Conservation (phyloP, 306 rosid species). For the Prunus salicina region DNA sequence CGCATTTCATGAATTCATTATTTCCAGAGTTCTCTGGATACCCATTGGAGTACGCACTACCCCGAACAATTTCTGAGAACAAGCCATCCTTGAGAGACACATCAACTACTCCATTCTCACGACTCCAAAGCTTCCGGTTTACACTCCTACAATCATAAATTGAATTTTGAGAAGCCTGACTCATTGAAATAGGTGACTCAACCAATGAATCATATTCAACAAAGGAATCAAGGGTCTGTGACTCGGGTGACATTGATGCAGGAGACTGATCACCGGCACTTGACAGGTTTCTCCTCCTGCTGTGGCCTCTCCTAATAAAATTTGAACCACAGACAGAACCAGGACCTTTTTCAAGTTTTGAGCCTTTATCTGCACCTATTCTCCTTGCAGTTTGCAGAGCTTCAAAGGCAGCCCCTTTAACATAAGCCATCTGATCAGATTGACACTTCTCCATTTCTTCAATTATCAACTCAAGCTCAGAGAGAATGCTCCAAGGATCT, state of each 20-base stretch:
- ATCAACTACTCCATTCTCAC: constrained; percentile 66
- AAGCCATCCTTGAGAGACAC: constrained; percentile 85
- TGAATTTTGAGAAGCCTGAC: constrained; percentile 32
- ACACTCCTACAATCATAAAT: constrained; percentile 45
- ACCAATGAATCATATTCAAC: constrained; percentile 56
- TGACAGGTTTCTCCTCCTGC: constrained; percentile 37
- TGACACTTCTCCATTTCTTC: constrained; percentile 84
- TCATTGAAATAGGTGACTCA: constrained; percentile 57
- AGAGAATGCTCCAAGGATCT: constrained; percentile 70
- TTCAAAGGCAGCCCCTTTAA: constrained; percentile 85
- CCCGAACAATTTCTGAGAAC: constrained; percentile 40
- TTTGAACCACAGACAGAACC: constrained; percentile 65
- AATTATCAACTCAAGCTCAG: constrained; percentile 64
- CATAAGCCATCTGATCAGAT: constrained; percentile 71
- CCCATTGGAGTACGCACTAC: constrained; percentile 29
- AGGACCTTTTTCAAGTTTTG: constrained; percentile 44
- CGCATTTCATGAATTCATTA: constrained; percentile 19
- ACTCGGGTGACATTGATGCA: constrained; percentile 60
- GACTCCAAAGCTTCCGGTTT: constrained; percentile 74
- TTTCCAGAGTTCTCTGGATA: constrained; percentile 31
- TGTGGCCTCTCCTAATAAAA: constrained; percentile 44
- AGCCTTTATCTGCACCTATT: constrained; percentile 42
- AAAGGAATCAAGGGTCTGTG: constrained; percentile 58
- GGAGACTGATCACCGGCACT: constrained; percentile 48
- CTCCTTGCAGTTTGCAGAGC: constrained; percentile 78